Evolutionary conservation across 1,139 yeast genomes (phyloP), one percentile per base, ranked within the genome.

Genomic region (Candida albicans): DNA sequence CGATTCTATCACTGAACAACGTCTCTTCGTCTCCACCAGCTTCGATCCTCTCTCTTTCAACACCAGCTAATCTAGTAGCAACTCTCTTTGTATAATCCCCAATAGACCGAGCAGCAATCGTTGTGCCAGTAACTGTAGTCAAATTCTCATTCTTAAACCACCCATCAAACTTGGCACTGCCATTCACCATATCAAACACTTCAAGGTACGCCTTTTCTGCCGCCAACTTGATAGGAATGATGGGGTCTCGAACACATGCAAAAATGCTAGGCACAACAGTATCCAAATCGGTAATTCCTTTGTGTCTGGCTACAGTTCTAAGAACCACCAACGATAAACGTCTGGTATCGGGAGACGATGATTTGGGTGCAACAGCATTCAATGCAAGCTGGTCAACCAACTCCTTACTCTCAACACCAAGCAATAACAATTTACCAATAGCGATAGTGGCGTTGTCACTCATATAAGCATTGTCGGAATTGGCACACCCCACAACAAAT

Each of bases 11-110:
- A 52, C 93, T 83, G 61, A 77, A 87, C 76, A 89, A 81, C 0
- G 91, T 78, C 56, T 87, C 96, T 13, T 76, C 88, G 59, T 90
- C 97, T 48, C 97, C 97, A 41, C 96, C 97, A 22, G 90, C 96
- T 24, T 78, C 84, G 28, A 88, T 75, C 68, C 96, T 80, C 55
- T 88, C 96, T 57, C 91, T 77, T 63, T 90, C 96, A 42, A 87
- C 90, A 29, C 71, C 72, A 0, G 96, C 97, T 54, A 91, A 77
- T 63, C 97, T 78, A 44, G 74, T 61, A 12, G 87, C 97, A 34
- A 91, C 96, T 65, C 98, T 81, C 67, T 80, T 86, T 4, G 96
- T 87, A 64, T 88, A 91, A 58, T 91, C 98, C 30, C 85, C 81
- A 49, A 91, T 77, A 0, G 96, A 87, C 62, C 97, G 77, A 41